Conservation (phyloP, 2,329 filamentous ascomycete genomes). For the Cercospora zeae-maydis region DNA sequence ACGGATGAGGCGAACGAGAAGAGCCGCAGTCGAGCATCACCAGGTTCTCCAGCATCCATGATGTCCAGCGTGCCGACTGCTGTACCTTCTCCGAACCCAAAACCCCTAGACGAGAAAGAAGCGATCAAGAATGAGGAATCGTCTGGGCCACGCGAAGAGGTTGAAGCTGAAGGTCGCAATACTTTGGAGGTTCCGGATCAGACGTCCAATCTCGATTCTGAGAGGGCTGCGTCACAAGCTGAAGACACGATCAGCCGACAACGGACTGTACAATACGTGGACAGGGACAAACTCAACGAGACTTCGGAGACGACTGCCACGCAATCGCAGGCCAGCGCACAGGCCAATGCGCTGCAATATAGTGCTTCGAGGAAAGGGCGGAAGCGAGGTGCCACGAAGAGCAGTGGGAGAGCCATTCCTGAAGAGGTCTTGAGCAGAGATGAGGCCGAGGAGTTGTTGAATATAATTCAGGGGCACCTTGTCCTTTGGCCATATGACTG, state of each 20-base stretch:
- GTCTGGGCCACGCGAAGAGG: constrained; percentile 9
- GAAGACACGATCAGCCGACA: constrained; percentile 34
- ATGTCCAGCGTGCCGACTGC: constrained; percentile 30
- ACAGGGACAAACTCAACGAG: constrained; percentile 22
- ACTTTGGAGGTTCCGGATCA: neutral
- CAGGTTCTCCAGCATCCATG: constrained; percentile 26
- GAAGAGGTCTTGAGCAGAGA: constrained; percentile 73
- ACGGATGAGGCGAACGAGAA: constrained; percentile 31
- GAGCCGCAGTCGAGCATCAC: constrained; percentile 12
- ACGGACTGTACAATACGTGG: constrained; percentile 36
- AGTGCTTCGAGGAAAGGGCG: constrained; percentile 55
- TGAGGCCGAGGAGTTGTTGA: constrained; percentile 78
- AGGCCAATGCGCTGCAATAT: constrained; percentile 19
- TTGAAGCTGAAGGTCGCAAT: neutral
- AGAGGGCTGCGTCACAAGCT: constrained; percentile 35
- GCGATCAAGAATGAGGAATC: constrained; percentile 8
- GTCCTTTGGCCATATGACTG: constrained; percentile 96
- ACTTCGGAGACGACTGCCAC: constrained; percentile 34
- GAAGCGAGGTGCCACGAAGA: constrained; percentile 66
- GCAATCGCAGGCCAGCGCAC: constrained; percentile 17
- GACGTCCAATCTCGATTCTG: constrained; percentile 14
- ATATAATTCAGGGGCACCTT: constrained; percentile 79
- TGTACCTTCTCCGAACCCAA: constrained; percentile 29
- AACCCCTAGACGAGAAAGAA: constrained; percentile 31
- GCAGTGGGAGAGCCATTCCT: constrained; percentile 59